Evolutionary conservation across 148 eudicot genomes (phyloP), one percentile per base, ranked within the genome.

Genomic region (Rhododendron ovatum): DNA sequence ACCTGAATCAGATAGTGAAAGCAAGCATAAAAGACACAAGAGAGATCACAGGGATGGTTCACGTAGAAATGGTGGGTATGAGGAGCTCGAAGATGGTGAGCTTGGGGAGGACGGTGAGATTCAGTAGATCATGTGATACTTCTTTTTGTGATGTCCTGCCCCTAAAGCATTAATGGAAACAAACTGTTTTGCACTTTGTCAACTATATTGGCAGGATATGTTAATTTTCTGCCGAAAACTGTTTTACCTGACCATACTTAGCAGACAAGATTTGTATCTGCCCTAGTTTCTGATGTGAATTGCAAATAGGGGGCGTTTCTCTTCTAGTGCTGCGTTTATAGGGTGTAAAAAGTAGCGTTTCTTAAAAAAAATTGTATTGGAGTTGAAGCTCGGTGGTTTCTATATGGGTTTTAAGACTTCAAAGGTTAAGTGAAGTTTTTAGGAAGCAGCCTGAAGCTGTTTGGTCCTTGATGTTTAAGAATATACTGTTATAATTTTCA

Each of bases 1-100:
- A 79, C 98, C 99, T 37, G 99, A 97, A 43, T 95, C 98, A n/a
- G 98, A 97, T 33, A 84, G 94, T 81, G 99, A 97, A 86, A 93
- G 94, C 89, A 92, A 91, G 89, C 95, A 97, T 81, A 97, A 92
- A 89, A 92, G 87, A 78, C 96, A 95, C 90, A 93, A 90, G 91
- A 95, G 86, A 88, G 98, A 96, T 84, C 91, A 93, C 83, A 88
- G 91, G 22, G 97, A 94, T 67, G 86, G 88, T 84, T 92, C 98
- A n/a, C 91, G 94, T 78, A 91, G 90, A 91, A 92, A 82, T 89
- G 92, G 91, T 55, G 88, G 91, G 71, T 71, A 89, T 43, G 98
- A 95, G 79, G 99, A 97, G 90, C 98, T 97, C 81, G 99, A 97
- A 94, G 99, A 97, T 85, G 99, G 98, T 7, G 99, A 96, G 90